Base-by-base conservation (phyloP, 78 protist genomes). In the Dictyostelium firmibasis region DNA sequence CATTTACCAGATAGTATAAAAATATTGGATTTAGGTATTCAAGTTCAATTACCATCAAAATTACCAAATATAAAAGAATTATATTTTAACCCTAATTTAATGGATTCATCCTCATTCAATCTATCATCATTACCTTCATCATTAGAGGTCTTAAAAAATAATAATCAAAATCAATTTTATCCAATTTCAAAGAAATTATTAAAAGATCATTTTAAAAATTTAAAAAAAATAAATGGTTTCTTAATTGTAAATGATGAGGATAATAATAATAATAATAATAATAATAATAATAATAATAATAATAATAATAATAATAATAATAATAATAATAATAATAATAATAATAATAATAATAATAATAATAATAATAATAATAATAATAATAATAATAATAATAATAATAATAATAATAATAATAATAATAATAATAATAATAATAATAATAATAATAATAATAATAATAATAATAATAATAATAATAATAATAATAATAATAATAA, bases 81-180 rank as follows among this genome's bases (percentile, higher is more conserved):
- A 23, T 64, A 25, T 25, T 64, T 64, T n/a, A 64, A 64, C 6
- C 74, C 74, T 4, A 25, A 8, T 9, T 25, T 64, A 64, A 25
- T 27, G 31, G 31, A 64, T 9, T 8, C 27, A 25, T 1, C 11
- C 4, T 9, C 33, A 64, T 23, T 27, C 3, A 27, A 64, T 64
- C 14, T 64, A n/a, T n/a, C 31, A 64, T 25, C 9, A n/a, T 64
- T 64, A 64, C 74, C 74, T 8, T 23, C 74, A 64, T n/a, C 74
- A 9, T 64, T 64, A 25, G 31, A 64, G n/a, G n/a, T 64, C 25
- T 64, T 64, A 64, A 64, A 64, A 25, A 64, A 64, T 27, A 64
- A 64, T 64, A 64, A 64, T 64, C 74, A 64, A 64, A 64, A 64
- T 64, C 74, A 64, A 64, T 64, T 64, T 64, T 64, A n/a, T n/a